Conservation (phyloP, 1,284 basidiomycete genomes). For the Irpex sp. region DNA sequence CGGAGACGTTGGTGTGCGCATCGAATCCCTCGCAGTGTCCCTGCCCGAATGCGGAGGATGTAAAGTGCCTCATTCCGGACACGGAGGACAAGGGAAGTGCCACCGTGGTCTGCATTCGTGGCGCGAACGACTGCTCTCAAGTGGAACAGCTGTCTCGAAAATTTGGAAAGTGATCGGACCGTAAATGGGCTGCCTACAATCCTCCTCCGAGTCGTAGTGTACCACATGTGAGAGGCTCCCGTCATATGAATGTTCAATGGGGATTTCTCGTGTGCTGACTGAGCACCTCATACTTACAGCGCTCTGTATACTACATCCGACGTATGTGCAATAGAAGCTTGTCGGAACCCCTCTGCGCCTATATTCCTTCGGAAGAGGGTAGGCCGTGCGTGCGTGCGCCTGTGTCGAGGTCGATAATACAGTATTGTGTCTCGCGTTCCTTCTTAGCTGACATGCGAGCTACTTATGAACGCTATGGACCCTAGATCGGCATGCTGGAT, state of each 20-base stretch:
- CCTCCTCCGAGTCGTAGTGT: neutral
- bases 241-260: neutral
- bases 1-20: constrained; percentile 38
- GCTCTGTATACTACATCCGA: neutral
- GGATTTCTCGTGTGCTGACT: neutral
- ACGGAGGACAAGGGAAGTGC: constrained; percentile 29
- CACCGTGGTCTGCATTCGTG: constrained; percentile 38
- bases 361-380: neutral
- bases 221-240: neutral
- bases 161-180: constrained; percentile 20
- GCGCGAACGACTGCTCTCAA: constrained; percentile 31
- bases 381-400: neutral
- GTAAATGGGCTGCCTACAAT: neutral
- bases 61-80: constrained; percentile 40
- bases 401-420: neutral
- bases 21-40: constrained; percentile 37
- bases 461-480: neutral
- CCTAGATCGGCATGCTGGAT: neutral
- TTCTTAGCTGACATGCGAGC: neutral
- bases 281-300: neutral
- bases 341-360: neutral
- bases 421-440: neutral
- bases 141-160: constrained; percentile 31
- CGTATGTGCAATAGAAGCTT: neutral
- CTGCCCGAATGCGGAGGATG: constrained; percentile 39